These are phyloP conservation scores for Rhizophlyctis rosea DNA, from an alignment of 192 early-diverging fungal genomes.

Conservation along the genomic window DNA sequence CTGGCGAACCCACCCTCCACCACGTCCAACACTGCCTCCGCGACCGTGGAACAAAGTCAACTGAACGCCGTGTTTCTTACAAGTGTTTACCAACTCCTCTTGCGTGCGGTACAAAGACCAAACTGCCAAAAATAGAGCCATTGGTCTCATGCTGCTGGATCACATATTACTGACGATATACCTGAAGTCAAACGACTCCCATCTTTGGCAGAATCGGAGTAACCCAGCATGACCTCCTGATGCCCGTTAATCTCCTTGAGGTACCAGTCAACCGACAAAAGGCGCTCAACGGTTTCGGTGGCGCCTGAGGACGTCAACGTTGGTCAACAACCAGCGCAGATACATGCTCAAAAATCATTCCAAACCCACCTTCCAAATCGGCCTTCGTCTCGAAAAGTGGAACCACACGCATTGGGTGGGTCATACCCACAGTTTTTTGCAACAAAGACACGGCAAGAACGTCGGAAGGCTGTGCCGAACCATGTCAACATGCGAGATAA, in stretches of 20 bases:
- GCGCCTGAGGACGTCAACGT: too few species aligned
- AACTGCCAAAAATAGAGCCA: too few species aligned
- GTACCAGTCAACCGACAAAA: conserved; percentile 29
- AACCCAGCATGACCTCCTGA: conserved; percentile 41
- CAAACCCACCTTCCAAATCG: conserved; percentile 29
- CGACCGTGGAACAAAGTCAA: conserved; percentile 36
- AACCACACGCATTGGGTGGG: conserved; percentile 22
- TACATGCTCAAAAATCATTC: too few species aligned
- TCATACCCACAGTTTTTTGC: conserved; percentile 28
- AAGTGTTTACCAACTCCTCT: conserved; percentile 22
- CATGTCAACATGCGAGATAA: conserved; percentile 1
- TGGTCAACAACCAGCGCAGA: too few species aligned
- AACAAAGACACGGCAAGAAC: conserved; percentile 29
- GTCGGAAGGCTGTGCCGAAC: conserved; percentile 29
- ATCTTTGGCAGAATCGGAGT: conserved; percentile 37
- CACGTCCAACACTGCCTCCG: conserved; percentile 35
- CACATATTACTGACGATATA: too few species aligned
- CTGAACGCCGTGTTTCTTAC: conserved; percentile 23
- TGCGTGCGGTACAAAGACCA: conserved; percentile 30
- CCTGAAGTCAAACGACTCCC: conserved; percentile 30
- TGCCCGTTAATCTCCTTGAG: conserved; percentile 18
- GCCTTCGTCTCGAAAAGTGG: conserved; percentile 39
- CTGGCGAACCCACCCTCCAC: too few species aligned
- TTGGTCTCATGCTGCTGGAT: too few species aligned
- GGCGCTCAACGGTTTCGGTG: conserved; percentile 25